Evolutionary conservation across 208 protist genomes (phyloP).

Genomic region (Leishmania major): DNA sequence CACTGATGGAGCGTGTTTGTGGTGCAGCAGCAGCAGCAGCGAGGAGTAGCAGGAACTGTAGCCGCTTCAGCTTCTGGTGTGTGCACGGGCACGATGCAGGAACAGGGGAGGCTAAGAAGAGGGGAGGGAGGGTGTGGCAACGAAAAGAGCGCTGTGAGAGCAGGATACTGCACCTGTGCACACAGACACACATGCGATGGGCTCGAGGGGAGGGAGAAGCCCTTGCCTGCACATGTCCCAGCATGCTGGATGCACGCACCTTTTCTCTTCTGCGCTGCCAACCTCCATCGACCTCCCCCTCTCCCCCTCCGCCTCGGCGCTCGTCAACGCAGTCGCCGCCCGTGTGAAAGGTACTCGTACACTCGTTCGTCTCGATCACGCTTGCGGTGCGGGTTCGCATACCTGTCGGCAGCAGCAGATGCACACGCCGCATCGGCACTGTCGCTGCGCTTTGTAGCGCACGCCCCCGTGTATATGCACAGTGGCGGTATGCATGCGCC

Average conservation of each 20-base stretch:
- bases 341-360: conserved; percentile 29
- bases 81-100: not conserved
- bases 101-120: not conserved
- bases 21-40: not conserved
- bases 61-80: not conserved
- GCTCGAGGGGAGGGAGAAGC: not conserved
- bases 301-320: not conserved
- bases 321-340: conserved; percentile 22
- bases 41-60: not conserved
- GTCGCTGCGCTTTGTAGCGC: not conserved
- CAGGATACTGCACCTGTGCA: not conserved
- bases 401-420: not conserved
- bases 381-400: conserved; percentile 3
- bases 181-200: not conserved
- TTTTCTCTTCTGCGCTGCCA: not conserved
- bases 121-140: not conserved
- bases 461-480: not conserved
- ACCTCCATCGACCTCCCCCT: not conserved
- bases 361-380: conserved; percentile 38
- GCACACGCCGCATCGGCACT: not conserved
- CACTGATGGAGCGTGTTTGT: not conserved
- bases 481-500: not conserved
- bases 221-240: not conserved
- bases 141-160: not conserved
- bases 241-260: not conserved